phyloP scores from a whole-genome alignment of 805 yeast genomes.

The Ogataea ganodermae region DNA sequence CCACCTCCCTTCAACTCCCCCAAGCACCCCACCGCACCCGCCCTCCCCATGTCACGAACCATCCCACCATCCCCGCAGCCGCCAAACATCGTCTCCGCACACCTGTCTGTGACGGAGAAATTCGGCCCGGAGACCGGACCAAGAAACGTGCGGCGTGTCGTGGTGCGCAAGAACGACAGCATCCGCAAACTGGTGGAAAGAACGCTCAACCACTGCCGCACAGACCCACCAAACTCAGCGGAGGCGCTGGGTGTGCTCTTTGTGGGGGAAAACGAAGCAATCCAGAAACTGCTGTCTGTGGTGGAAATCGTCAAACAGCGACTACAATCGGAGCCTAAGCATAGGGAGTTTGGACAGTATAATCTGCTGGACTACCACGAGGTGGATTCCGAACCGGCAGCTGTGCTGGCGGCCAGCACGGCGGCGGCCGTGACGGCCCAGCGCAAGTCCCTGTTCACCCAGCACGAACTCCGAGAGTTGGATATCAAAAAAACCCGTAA shows the following conservation, averaged over 20 bases:
- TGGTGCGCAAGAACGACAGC: constrained; percentile 27
- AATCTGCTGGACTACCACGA: constrained; percentile 26
- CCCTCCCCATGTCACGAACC: too few relatives aligned
- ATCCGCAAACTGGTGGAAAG: constrained; percentile 24
- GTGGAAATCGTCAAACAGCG: constrained; percentile 35
- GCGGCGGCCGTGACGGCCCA: too few relatives aligned
- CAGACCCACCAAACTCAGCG: background rate
- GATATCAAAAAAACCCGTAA: constrained; percentile 15
- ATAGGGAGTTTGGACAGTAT: constrained; percentile 20
- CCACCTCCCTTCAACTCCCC: background rate
- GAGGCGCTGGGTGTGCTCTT: constrained; percentile 20
- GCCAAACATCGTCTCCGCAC: background rate
- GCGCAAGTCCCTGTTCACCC: constrained; percentile 7
- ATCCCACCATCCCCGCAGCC: background rate
- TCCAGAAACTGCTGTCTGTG: constrained; percentile 34
- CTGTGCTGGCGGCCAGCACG: too few relatives aligned
- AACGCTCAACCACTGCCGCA: constrained; percentile 15
- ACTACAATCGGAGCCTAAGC: constrained; percentile 6
- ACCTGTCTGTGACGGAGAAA: background rate
- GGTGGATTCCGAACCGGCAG: too few relatives aligned
- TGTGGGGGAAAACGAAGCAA: constrained; percentile 21
- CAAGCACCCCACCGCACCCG: too few relatives aligned
- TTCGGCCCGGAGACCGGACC: constrained; percentile 3
- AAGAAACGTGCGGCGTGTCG: constrained; percentile 2
- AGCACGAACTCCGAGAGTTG: constrained; percentile 14